Percentiles rank a stretch among this genome's conserved stretches.
phyloP scores from a whole-genome alignment of 2,329 filamentous ascomycete genomes.

The Allantophomopsis cytisporea region DNA sequence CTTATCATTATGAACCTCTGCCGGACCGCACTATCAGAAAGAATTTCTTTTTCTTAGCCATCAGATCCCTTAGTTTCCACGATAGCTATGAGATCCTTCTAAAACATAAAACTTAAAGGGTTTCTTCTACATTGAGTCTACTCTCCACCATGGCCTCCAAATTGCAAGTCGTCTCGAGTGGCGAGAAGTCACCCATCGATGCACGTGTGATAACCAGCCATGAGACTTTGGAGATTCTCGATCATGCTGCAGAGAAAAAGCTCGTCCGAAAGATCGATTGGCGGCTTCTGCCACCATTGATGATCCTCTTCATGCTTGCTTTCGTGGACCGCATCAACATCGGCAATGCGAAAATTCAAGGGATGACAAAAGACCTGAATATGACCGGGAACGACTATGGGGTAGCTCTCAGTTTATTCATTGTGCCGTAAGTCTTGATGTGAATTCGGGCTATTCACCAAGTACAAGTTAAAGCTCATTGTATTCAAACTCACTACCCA shows the following conservation, averaged over 20 bases:
- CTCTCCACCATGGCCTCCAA: too few species aligned
- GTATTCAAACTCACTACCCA: not conserved
- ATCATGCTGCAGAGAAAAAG: constrained; percentile 5
- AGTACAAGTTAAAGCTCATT: not conserved
- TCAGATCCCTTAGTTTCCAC: too few species aligned
- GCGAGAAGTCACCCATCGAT: not conserved
- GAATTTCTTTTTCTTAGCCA: too few species aligned
- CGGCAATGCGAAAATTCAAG: constrained; percentile 55
- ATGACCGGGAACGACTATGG: constrained; percentile 31
- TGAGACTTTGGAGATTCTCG: not conserved
- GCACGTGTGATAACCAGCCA: not conserved
- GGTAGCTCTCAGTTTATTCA: constrained; percentile 33
- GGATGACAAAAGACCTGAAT: constrained; percentile 49
- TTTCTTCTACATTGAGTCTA: too few species aligned
- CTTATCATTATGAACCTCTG: too few species aligned
- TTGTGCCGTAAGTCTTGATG: constrained; percentile 5
- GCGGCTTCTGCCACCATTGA: constrained; percentile 23
- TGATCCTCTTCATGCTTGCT: constrained; percentile 56
- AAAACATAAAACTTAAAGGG: too few species aligned
- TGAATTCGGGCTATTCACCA: not conserved
- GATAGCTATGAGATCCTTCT: too few species aligned
- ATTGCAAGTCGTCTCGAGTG: too few species aligned
- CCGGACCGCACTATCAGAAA: too few species aligned
- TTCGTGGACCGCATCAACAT: constrained; percentile 70
- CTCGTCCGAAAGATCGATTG: constrained; percentile 10